Evolutionary conservation across 768 basidiomycete genomes (phyloP).

Genomic region (Rhodotorula babjevae): DNA sequence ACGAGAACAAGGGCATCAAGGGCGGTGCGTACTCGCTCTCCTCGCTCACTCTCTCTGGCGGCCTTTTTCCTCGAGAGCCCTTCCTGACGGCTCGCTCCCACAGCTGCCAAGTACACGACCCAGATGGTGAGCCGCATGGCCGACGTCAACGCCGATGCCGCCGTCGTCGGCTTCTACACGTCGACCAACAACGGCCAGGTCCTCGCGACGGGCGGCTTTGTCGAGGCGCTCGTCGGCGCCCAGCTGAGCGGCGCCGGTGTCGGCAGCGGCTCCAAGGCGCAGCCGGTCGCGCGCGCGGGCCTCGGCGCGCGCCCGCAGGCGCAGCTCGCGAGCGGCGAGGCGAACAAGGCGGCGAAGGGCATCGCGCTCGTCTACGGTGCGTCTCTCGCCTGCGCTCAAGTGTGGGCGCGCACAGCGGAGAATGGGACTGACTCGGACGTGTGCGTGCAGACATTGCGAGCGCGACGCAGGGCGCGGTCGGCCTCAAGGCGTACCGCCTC

Average conservation of each 20-base stretch:
- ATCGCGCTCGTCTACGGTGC: constrained; percentile 44
- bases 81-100: neutral
- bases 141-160: constrained; percentile 43
- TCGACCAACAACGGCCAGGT: constrained; percentile 42
- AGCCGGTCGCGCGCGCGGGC: constrained; percentile 24
- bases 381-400: neutral
- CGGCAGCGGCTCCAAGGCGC: constrained; percentile 20
- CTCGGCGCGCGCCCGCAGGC: constrained; percentile 12
- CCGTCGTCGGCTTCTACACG: constrained; percentile 44
- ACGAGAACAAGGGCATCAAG: constrained; percentile 34
- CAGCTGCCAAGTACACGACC: constrained; percentile 41
- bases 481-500: constrained; percentile 39
- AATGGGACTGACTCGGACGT: neutral
- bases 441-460: constrained; percentile 26
- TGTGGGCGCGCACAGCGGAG: too few relatives aligned
- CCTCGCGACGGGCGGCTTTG: constrained; percentile 41
- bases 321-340: constrained; percentile 19
- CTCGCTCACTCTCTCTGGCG: neutral
- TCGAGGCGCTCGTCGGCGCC: constrained; percentile 42
- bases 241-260: constrained; percentile 38
- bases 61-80: too few relatives aligned
- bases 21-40: constrained; percentile 20
- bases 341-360: constrained; percentile 35
- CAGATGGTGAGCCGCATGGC: constrained; percentile 39
- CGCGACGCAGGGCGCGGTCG: constrained; percentile 37